Evolutionary conservation across 176 grass and related monocot genomes (phyloP).

Genomic region (Alopecurus myosuroides): DNA sequence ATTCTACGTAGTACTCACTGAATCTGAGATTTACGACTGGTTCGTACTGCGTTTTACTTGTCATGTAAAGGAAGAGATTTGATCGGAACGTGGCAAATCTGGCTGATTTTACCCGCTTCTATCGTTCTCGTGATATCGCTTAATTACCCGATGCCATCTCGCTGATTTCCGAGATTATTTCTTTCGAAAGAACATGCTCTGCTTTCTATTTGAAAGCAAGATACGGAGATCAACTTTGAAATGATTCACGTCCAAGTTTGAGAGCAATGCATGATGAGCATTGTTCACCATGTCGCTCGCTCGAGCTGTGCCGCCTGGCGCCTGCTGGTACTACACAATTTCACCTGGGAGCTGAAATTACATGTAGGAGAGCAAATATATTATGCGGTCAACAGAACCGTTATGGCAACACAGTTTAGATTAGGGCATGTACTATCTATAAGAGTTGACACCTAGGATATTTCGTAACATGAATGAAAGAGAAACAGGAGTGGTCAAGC

Average conservation of each 20-base stretch:
- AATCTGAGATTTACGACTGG: background rate
- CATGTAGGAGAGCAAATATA: background rate
- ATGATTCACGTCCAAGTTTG: background rate
- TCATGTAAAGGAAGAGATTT: background rate
- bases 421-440: no score
- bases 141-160: background rate
- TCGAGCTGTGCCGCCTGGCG: background rate
- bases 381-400: background rate
- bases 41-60: background rate
- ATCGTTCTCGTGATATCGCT: background rate
- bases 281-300: background rate
- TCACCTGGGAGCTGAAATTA: background rate
- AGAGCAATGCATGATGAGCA: background rate
- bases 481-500: no score
- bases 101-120: background rate
- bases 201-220: background rate
- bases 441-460: no score
- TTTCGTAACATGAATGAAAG: no score
- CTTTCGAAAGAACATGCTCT: background rate
- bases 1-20: background rate
- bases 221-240: background rate
- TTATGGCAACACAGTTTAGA: background rate
- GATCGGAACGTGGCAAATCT: background rate
- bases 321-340: background rate
- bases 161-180: background rate